phyloP scores from a whole-genome alignment of 2,329 filamentous ascomycete genomes.

The Gnomoniopsis sp. region DNA sequence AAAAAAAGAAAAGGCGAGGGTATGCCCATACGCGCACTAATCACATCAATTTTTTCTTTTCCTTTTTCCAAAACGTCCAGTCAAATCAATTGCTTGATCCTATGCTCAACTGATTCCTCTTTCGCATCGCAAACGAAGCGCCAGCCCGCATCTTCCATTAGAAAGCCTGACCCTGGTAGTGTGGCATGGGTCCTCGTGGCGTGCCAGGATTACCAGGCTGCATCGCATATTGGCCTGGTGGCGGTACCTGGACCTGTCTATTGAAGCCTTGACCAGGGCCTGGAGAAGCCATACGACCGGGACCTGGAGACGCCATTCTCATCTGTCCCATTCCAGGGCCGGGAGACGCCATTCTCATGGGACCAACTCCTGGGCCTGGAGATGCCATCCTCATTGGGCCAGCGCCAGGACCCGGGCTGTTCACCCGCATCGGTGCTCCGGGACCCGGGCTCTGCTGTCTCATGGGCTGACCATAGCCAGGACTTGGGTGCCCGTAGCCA shows the following conservation, averaged over 20 bases:
- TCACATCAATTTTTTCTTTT: neutral
- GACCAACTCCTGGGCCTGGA: constrained; percentile 2
- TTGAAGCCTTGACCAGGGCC: constrained; percentile 21
- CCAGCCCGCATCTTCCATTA: constrained; percentile 16
- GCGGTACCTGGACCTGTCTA: constrained; percentile 10
- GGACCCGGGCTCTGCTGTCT: constrained; percentile 1
- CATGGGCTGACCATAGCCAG: neutral
- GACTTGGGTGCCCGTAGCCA: constrained; percentile 10
- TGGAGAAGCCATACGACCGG: constrained; percentile 8
- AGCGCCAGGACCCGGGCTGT: constrained; percentile 11
- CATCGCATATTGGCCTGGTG: constrained; percentile 20
- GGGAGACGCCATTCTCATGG: constrained; percentile 17
- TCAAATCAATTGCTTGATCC: neutral
- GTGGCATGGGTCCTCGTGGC: constrained; percentile 19
- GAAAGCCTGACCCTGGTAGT: constrained; percentile 31
- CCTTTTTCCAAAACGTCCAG: neutral
- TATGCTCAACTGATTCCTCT: neutral
- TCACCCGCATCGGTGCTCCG: constrained; percentile 7
- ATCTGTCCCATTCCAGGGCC: constrained; percentile 12
- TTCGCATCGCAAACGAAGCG: neutral
- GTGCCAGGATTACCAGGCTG: constrained; percentile 26
- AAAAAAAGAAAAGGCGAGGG: neutral
- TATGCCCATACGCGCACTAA: neutral
- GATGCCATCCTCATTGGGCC: constrained; percentile 12
- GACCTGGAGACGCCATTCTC: constrained; percentile 7